Conservation (phyloP, 106 monocot species). For the Dendrobium catenatum region DNA sequence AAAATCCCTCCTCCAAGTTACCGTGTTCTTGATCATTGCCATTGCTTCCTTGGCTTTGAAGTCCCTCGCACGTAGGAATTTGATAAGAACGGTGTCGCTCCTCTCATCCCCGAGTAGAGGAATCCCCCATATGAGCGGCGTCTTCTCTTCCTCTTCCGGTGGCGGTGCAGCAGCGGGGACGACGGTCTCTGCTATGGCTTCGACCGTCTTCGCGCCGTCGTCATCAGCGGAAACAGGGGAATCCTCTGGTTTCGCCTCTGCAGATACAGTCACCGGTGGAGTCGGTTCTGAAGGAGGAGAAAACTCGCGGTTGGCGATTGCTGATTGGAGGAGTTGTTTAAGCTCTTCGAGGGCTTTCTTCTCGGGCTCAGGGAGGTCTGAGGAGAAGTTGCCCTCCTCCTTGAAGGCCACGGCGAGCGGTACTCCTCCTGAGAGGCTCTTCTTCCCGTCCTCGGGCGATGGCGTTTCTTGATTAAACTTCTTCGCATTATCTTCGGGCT, state of each 20-base stretch:
- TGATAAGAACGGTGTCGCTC: conserved; percentile 33
- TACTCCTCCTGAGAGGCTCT: background rate
- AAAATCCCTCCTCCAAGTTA: conserved; percentile 22
- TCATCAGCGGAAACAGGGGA: conserved; percentile 4
- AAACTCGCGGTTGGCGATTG: conserved; percentile 43
- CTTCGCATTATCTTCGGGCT: background rate
- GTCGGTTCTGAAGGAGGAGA: conserved; percentile 19
- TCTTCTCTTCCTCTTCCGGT: background rate
- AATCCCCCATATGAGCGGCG: conserved; percentile 28
- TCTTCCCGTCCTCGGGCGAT: background rate
- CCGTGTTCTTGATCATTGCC: conserved; percentile 24
- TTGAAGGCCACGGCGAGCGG: conserved; percentile 22
- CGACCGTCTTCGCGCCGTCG: conserved; percentile 24
- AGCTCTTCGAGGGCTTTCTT: conserved; percentile 26
- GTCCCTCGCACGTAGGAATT: conserved; percentile 43
- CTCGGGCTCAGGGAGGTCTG: conserved; percentile 23
- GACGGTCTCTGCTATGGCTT: conserved; percentile 16
- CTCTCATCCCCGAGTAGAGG: conserved; percentile 31
- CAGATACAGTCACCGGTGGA: background rate
- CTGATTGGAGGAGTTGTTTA: conserved; percentile 18
- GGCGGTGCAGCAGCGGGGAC: background rate
- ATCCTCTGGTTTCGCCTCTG: background rate
- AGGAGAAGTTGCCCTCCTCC: conserved; percentile 35
- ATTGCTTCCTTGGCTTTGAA: conserved; percentile 39
- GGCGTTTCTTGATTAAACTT: background rate